phyloP scores from a whole-genome alignment of 495 filamentous ascomycete genomes.

The Pseudomonodictys pantanalensis region DNA sequence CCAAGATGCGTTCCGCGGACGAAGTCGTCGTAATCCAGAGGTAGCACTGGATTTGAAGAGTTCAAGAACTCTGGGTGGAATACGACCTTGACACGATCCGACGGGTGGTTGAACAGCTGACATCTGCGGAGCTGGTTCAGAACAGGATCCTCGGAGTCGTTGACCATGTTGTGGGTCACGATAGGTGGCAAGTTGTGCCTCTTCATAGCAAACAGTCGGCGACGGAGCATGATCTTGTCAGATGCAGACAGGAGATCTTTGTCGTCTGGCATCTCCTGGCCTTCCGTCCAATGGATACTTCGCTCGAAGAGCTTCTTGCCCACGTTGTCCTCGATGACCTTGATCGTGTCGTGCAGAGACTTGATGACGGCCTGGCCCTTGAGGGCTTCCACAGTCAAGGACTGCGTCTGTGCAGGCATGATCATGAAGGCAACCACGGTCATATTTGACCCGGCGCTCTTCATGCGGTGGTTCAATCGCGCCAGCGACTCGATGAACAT shows the following conservation, averaged over 20 bases:
- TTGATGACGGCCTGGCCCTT: conserved; percentile 98
- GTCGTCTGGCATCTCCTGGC: conserved; percentile 86
- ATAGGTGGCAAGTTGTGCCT: conserved; percentile 84
- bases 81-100: conserved; percentile 92
- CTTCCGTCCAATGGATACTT: conserved; percentile 89
- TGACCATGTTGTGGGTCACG: conserved; percentile 99
- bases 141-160: conserved; percentile 89
- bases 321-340: conserved; percentile 83
- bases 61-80: conserved; percentile 98
- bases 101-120: conserved; percentile 92
- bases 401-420: conserved; percentile 97
- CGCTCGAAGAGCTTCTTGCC: conserved; percentile 93
- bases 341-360: conserved; percentile 85
- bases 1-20: conserved; percentile 94
- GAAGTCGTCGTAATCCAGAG: conserved; percentile 97
- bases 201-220: conserved; percentile 94
- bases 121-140: conserved; percentile 94
- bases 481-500: conserved; percentile 99
- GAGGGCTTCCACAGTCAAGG: conserved; percentile 89
- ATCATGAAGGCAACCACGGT: conserved; percentile 99
- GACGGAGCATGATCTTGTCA: conserved; percentile 88
- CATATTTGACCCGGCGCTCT: conserved; percentile 77
- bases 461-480: conserved; percentile 88
- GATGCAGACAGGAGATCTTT: conserved; percentile 89
- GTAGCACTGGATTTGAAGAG: conserved; percentile 90